Evolutionary conservation across 129 eudicot species (phyloP).

Genomic region (Cynara cardunculus): DNA sequence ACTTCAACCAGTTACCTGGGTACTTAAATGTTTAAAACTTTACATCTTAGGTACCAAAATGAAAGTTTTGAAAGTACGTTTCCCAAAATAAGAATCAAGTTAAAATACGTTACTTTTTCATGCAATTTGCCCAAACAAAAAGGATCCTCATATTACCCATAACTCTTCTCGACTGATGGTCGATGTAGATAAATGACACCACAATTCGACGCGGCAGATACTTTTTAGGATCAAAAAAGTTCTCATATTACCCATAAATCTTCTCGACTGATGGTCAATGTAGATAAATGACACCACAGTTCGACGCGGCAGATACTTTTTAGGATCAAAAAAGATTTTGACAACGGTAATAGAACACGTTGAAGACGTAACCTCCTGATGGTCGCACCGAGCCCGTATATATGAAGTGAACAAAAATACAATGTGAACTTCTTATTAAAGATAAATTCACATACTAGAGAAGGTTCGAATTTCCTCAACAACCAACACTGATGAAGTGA

Average conservation of each 20-base stretch:
- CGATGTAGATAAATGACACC: neutral
- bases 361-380: neutral
- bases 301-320: neutral
- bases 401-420: too few relatives aligned
- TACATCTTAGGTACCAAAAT: too few relatives aligned
- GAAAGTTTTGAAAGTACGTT: too few relatives aligned
- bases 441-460: neutral
- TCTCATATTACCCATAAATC: too few relatives aligned
- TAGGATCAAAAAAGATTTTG: neutral
- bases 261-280: neutral
- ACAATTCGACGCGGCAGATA: neutral
- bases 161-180: neutral
- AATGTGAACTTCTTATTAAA: neutral
- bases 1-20: too few relatives aligned
- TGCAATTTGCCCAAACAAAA: too few relatives aligned
- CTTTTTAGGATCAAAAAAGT: neutral
- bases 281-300: neutral
- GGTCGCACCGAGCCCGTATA: neutral
- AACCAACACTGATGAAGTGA: neutral
- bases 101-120: too few relatives aligned
- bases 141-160: neutral
- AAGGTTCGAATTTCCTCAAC: neutral
- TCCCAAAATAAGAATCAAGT: too few relatives aligned
- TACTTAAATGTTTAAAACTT: too few relatives aligned
- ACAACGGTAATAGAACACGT: neutral